Evolutionary conservation across 352 stramenopile species (phyloP).

Genomic region (Blastocystis sp.): DNA sequence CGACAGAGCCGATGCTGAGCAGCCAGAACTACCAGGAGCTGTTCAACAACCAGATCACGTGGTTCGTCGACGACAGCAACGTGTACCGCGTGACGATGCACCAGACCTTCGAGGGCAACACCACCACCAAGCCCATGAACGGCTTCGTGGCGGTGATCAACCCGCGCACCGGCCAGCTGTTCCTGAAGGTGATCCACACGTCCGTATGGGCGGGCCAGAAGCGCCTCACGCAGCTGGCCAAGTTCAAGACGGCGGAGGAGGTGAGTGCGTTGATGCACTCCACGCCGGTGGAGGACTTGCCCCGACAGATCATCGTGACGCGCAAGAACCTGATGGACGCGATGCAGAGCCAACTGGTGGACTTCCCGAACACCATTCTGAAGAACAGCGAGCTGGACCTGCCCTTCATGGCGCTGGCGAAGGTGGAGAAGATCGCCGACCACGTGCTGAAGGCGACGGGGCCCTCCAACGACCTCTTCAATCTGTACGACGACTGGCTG

Average conservation of each 20-base stretch:
- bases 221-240: constrained; percentile 94
- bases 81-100: constrained; percentile 98
- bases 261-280: constrained; percentile 96
- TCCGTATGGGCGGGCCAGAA: constrained; percentile 99
- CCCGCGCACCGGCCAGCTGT: constrained; percentile 94
- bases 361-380: constrained; percentile 99
- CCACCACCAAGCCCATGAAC: constrained; percentile 99
- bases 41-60: constrained; percentile 99
- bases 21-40: constrained; percentile 99
- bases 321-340: constrained; percentile 98
- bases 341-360: constrained; percentile 95
- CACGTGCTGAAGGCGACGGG: constrained; percentile 97
- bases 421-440: constrained; percentile 99
- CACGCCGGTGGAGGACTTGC: constrained; percentile 97
- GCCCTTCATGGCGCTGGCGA: constrained; percentile 96
- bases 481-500: constrained; percentile 99
- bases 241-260: constrained; percentile 99
- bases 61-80: constrained; percentile 99
- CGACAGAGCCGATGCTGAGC: constrained; percentile 97
- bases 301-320: constrained; percentile 99
- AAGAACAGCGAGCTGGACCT: constrained; percentile 97
- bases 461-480: constrained; percentile 99
- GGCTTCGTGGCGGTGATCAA: constrained; percentile 99
- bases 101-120: constrained; percentile 98
- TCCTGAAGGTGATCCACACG: constrained; percentile 99